These are phyloP conservation scores for Pyrenophora teres DNA, from an alignment of 2,329 filamentous ascomycete genomes.

Conservation along the genomic window DNA sequence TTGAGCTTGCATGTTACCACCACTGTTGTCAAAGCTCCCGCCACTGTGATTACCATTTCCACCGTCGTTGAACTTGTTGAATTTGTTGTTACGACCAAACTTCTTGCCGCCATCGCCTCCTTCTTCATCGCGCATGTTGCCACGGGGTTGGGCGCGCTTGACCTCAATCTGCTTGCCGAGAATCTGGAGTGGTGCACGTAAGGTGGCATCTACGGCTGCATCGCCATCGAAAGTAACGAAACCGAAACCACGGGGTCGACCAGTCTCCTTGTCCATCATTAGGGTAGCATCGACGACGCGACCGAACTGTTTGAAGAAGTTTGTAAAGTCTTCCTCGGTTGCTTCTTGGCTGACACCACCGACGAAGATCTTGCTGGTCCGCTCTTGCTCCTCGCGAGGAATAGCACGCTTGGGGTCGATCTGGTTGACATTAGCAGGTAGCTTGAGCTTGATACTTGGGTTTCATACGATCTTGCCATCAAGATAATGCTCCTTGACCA, in stretches of 20 bases:
- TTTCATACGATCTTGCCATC: slow-evolving; percentile 93
- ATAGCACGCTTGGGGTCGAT: slow-evolving; percentile 98
- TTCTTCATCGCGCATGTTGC: slow-evolving; percentile 91
- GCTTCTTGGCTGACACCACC: slow-evolving; percentile 97
- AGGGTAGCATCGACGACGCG: slow-evolving; percentile 95
- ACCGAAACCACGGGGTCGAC: slow-evolving; percentile 92
- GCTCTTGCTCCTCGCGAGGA: slow-evolving; percentile 95
- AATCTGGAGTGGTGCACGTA: slow-evolving; percentile 84
- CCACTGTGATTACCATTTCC: slow-evolving; percentile 51
- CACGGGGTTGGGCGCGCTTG: slow-evolving; percentile 94
- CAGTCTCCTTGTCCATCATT: slow-evolving; percentile 99
- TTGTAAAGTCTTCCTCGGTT: slow-evolving; percentile 92
- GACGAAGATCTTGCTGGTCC: slow-evolving; percentile 98
- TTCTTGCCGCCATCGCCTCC: slow-evolving; percentile 65
- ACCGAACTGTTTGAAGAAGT: slow-evolving; percentile 96
- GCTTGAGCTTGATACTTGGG: slow-evolving; percentile 11
- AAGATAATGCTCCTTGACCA: slow-evolving; percentile 98
- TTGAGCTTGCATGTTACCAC: slow-evolving; percentile 50
- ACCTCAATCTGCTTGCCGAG: slow-evolving; percentile 97
- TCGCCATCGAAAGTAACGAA: slow-evolving; percentile 99
- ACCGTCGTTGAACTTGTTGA: slow-evolving; percentile 42
- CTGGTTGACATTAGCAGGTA: slow-evolving; percentile 55
- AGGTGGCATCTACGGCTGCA: slow-evolving; percentile 87
- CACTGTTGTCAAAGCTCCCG: slow-evolving; percentile 53
- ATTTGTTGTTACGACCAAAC: slow-evolving; percentile 46